Base-by-base conservation (phyloP, 768 basidiomycete genomes). In the Boletus coccyginus region DNA sequence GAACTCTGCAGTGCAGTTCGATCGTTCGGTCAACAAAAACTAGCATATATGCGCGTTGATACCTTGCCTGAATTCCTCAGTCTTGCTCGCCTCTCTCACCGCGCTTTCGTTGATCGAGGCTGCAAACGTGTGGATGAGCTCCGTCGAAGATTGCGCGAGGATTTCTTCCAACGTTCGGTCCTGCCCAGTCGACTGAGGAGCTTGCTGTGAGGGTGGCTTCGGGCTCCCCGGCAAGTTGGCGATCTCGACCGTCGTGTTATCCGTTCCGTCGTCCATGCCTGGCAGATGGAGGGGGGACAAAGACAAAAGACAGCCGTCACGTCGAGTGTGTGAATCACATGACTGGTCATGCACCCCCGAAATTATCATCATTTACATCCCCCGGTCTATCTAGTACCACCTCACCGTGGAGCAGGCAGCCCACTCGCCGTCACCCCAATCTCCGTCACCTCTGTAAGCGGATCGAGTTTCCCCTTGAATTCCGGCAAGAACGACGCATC, bases 401-500 rank as follows among this genome's bases (percentile, higher is more conserved):
- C 54, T 70, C 63, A 91, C 77, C 89, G 88, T 32, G 89, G 84
- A 39, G 90, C 86, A 60, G 90, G 90, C 58, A 94, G 67, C 10
- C 92, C 92, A 43, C 88, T 81, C 35, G 83, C 84, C 44, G 80
- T 72, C 43, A 83, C 79, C 31, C 91, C 92, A 67, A 94, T 92
- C 73, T 93, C 89, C 14, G 90, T 87, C 55, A 94, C 73, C 63
- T 85, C 78, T 31, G 78, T 79, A 24, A 94, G 79, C 51, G 91
- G 84, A 61, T 93, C 92, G 52, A 94, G 76, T 41, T 78, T 82
- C 40, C 93, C 94, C 65, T 87, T 87, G 78, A 82, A 95, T 68
- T 95, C 82, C 0, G 92, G 92, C 70, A 94, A 74, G 78, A 89
- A 99, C 53, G 86, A 81, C 32, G 93, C 92, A 51, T 94, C 88